Conservation (phyloP, 1,284 basidiomycete species). For the Ustilago esculenta region DNA sequence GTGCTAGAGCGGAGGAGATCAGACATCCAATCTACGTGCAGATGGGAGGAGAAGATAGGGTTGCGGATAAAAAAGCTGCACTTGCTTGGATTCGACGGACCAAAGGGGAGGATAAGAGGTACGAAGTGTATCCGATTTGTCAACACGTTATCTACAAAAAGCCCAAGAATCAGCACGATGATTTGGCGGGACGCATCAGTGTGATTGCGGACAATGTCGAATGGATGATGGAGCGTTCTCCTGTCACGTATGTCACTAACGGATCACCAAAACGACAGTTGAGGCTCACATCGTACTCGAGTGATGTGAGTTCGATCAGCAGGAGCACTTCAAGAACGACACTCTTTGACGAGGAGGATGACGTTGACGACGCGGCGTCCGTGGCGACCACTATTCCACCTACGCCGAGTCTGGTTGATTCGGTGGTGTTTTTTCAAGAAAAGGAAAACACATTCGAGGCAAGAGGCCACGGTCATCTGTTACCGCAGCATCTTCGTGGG, state of each 20-base stretch:
- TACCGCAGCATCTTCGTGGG: constrained; percentile 11
- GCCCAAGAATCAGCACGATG: constrained; percentile 63
- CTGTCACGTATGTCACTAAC: constrained; percentile 3
- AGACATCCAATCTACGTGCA: constrained; percentile 58
- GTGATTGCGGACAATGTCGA: constrained; percentile 63
- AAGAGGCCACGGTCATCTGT: constrained; percentile 4
- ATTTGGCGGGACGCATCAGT: constrained; percentile 57
- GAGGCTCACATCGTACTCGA: constrained; percentile 34
- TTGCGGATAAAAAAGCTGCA: constrained; percentile 41
- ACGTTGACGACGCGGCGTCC: constrained; percentile 10
- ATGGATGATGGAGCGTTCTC: constrained; percentile 61
- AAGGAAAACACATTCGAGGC: not conserved
- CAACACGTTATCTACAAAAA: constrained; percentile 66
- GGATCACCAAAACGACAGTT: constrained; percentile 10
- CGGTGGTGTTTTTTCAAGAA: constrained; percentile 1
- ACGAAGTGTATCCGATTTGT: constrained; percentile 62
- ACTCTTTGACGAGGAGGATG: constrained; percentile 23
- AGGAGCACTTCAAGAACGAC: constrained; percentile 19
- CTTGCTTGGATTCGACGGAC: constrained; percentile 44
- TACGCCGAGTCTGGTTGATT: constrained; percentile 13
- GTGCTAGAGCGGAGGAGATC: constrained; percentile 33
- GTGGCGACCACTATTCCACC: constrained; percentile 21
- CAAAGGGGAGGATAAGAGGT: constrained; percentile 45
- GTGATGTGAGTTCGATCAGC: constrained; percentile 24
- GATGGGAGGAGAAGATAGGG: constrained; percentile 59